Base-by-base conservation (phyloP, 768 basidiomycete species). In the Sporobolomyces roseus region DNA sequence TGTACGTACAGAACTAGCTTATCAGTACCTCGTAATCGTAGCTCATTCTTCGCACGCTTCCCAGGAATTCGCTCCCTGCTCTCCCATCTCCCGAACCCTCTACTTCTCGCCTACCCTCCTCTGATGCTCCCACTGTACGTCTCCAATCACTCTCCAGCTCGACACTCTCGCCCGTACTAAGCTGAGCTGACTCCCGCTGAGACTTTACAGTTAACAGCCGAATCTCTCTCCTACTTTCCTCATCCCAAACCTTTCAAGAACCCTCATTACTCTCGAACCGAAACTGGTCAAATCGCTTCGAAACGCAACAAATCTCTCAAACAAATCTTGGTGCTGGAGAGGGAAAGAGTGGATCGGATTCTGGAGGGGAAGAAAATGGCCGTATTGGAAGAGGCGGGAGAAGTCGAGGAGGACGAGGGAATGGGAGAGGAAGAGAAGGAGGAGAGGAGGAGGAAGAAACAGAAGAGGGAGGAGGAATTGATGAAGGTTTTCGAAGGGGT, bases 161-260 rank as follows among this genome's bases (percentile, higher is more conserved):
- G n/a, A n/a, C n/a, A n/a, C n/a, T n/a, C n/a, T n/a, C n/a, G n/a
- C n/a, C n/a, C n/a, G n/a, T n/a, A n/a, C n/a, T n/a, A n/a, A n/a
- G n/a, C n/a, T n/a, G n/a, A n/a, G n/a, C n/a, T n/a, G n/a, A n/a
- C n/a, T n/a, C n/a, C n/a, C n/a, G n/a, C n/a, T n/a, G n/a, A n/a
- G n/a, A n/a, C n/a, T 14, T 16, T 36, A 10, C 61, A 63, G 67
- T 53, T 49, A 33, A 66, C 70, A 4, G 61, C 71, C 13, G 67
- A 65, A n/a, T 45, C 62, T n/a, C 53, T 62, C 32, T 53, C 55
- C 33, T 74, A 68, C 64, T 61, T 71, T 38, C 46, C 63, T 33
- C 46, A 46, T 2, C 71, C 75, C 4, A 48, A 69, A 23, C 74
- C 74, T 0, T 75, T 69, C 68, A 73, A 71, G 49, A 71, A 71